These are phyloP conservation scores for Suillus alpinus DNA, from an alignment of 768 basidiomycete species.

Conservation along the genomic window DNA sequence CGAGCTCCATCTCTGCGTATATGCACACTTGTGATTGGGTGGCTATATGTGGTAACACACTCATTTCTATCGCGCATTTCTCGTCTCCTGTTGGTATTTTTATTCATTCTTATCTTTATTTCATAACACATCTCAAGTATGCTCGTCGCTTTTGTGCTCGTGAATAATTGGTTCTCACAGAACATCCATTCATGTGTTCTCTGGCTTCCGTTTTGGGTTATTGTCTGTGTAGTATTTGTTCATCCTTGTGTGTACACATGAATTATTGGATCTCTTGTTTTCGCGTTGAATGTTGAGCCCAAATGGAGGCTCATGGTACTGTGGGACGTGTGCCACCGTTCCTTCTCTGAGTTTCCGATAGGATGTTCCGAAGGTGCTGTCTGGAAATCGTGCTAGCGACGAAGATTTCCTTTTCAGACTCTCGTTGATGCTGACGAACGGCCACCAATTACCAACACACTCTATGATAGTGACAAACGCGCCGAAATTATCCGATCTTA, in stretches of 20 bases:
- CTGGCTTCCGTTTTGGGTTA: background rate
- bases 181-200: background rate
- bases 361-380: too few species aligned
- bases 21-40: constrained; percentile 24
- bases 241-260: background rate
- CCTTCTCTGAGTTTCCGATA: too few species aligned
- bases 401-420: too few species aligned
- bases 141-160: background rate
- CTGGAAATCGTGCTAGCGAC: too few species aligned
- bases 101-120: background rate
- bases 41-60: constrained; percentile 8
- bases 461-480: too few species aligned
- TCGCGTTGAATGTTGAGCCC: background rate
- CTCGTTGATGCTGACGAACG: too few species aligned
- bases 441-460: too few species aligned
- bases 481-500: too few species aligned
- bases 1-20: constrained; percentile 13
- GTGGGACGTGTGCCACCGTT: too few species aligned
- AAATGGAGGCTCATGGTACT: too few species aligned
- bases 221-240: background rate
- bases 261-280: background rate
- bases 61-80: background rate
- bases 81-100: background rate
- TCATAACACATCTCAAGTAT: background rate
- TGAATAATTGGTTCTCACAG: background rate